phyloP scores from a whole-genome alignment of 139 green algal genomes.

The Chlorella sp. region DNA sequence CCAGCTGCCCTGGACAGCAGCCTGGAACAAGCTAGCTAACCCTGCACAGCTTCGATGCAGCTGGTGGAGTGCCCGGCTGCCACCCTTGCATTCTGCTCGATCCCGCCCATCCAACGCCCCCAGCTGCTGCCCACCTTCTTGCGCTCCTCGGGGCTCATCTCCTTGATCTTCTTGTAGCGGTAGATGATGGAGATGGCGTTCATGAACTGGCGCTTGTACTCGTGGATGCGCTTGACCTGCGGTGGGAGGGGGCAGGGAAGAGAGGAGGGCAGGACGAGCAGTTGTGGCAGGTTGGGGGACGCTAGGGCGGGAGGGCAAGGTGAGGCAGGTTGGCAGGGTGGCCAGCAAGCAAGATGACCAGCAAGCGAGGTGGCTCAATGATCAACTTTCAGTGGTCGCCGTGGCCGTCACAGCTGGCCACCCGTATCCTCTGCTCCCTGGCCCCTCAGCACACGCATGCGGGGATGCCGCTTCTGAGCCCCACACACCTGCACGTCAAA shows the following conservation, averaged over 20 bases:
- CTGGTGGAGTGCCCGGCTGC: not conserved
- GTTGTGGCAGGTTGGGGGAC: not conserved
- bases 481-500: conserved; percentile 94
- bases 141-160: conserved; percentile 66
- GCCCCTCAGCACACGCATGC: not conserved
- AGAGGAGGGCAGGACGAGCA: not conserved
- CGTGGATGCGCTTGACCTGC: conserved; percentile 41
- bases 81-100: too few species aligned
- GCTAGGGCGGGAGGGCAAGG: too few species aligned
- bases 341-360: too few species aligned
- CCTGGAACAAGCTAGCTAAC: not conserved
- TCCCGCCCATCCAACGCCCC: too few species aligned
- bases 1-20: not conserved
- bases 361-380: too few species aligned
- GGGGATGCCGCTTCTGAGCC: not conserved
- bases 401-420: too few species aligned
- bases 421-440: not conserved
- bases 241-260: not conserved
- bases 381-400: too few species aligned
- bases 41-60: not conserved
- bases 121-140: conserved; percentile 28
- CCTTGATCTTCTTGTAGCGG: conserved; percentile 80
- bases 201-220: conserved; percentile 73
- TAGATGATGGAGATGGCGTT: conserved; percentile 68
- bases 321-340: too few species aligned